A percentile compares a stretch with the other conserved stretches of the same genome.
Conservation (phyloP, 176 grass and related monocot genomes). For the Stipa capillata region DNA sequence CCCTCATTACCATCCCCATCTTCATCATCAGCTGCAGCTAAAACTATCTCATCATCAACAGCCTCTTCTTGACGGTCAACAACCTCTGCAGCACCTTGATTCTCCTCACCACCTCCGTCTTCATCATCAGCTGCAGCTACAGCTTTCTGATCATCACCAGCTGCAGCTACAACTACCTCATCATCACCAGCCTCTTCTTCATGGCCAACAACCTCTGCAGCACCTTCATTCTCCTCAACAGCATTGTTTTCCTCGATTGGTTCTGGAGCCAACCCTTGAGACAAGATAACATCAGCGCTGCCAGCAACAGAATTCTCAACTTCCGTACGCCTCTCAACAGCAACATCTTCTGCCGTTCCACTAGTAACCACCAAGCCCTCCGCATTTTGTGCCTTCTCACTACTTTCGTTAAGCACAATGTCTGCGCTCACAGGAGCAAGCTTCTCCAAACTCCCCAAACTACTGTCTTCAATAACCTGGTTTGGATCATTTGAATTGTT, state of each 20-base stretch:
- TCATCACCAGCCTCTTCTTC: conserved; percentile 1
- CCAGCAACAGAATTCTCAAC: neutral
- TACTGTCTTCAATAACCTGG: neutral
- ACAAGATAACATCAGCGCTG: neutral
- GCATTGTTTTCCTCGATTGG: neutral
- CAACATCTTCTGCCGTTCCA: neutral
- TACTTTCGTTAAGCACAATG: neutral
- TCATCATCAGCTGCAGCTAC: conserved; percentile 13
- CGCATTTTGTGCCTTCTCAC: neutral
- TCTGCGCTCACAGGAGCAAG: neutral
- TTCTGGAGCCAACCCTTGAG: conserved; percentile 14
- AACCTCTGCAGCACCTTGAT: neutral
- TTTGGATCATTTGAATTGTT: neutral
- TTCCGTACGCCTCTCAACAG: neutral
- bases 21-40: conserved; percentile 14
- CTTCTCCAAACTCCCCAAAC: neutral
- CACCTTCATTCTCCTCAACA: neutral
- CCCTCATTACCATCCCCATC: conserved; percentile 30
- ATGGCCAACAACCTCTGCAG: neutral
- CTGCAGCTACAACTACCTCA: too few species aligned
- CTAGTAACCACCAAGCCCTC: neutral
- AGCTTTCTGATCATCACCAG: conserved; percentile 11
- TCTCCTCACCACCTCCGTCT: neutral
- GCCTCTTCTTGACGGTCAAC: neutral
- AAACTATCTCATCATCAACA: conserved; percentile 18